Evolutionary conservation across 2,329 filamentous ascomycete genomes (phyloP).

Genomic region (Pseudofabraea citricarpa): DNA sequence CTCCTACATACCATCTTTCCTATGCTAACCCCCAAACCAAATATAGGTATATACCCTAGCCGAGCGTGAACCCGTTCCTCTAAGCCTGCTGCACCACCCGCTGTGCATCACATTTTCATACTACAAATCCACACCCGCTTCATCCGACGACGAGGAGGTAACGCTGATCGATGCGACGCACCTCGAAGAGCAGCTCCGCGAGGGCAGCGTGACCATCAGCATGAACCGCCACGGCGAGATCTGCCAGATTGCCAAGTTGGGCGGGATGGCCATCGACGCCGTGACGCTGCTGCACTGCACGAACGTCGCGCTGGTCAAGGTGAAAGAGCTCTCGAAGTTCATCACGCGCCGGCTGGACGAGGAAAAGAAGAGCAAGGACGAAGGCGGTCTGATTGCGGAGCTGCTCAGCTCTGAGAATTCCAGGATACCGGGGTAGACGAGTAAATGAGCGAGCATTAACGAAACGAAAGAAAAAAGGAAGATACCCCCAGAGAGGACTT

Average conservation of each 20-base stretch:
- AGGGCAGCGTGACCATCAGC: constrained; percentile 73
- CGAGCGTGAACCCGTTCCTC: constrained; percentile 83
- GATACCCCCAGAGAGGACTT: no score
- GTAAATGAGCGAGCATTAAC: neutral
- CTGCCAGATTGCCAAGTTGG: constrained; percentile 69
- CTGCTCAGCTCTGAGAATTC: constrained; percentile 78
- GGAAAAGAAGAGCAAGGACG: constrained; percentile 73
- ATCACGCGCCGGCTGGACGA: constrained; percentile 70
- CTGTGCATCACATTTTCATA: constrained; percentile 89
- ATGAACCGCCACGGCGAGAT: constrained; percentile 28
- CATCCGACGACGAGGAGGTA: constrained; percentile 48
- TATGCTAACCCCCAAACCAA: no score
- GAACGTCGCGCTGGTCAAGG: constrained; percentile 69
- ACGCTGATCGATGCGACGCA: constrained; percentile 68
- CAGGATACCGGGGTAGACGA: constrained; percentile 35
- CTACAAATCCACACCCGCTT: constrained; percentile 50
- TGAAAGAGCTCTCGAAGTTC: constrained; percentile 71
- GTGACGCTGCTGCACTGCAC: constrained; percentile 72
- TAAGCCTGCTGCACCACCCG: constrained; percentile 88
- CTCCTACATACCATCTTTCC: no score
- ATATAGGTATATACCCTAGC: constrained; percentile 78
- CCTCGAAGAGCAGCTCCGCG: constrained; percentile 71
- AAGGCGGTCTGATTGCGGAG: constrained; percentile 74
- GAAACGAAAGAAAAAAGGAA: no score
- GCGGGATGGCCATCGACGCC: constrained; percentile 78